Conservation (phyloP, 2,329 filamentous ascomycete genomes). For the Dothiorella sarmentorum region DNA sequence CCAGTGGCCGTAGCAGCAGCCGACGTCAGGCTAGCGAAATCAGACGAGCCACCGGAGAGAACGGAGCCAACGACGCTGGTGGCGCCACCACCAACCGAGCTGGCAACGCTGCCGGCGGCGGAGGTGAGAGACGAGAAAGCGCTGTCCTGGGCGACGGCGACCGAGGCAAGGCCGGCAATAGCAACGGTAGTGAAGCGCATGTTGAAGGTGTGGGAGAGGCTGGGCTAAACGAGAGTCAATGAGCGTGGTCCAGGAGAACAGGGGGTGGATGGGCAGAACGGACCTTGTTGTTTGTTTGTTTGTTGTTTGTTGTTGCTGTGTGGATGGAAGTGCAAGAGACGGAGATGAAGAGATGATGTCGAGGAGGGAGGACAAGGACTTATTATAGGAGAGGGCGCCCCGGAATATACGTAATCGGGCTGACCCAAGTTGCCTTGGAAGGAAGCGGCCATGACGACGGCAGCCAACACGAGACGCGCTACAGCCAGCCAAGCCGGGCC, state of each 20-base stretch:
- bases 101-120: neutral
- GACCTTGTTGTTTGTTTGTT: no score
- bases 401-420: slow-evolving; percentile 1
- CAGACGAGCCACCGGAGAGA: neutral
- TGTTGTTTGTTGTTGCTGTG: no score
- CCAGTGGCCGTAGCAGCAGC: slow-evolving; percentile 13
- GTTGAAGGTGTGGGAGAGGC: neutral
- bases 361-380: neutral
- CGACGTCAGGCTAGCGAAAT: slow-evolving; percentile 10
- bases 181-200: slow-evolving; percentile 17
- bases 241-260: neutral
- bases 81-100: neutral
- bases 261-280: neutral
- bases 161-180: slow-evolving; percentile 3
- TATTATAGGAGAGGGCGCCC: slow-evolving; percentile 7
- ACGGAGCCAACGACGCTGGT: neutral
- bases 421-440: slow-evolving; percentile 1
- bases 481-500: neutral
- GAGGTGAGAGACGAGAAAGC: slow-evolving; percentile 10
- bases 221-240: neutral
- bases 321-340: neutral
- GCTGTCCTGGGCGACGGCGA: slow-evolving; percentile 16
- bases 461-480: slow-evolving; percentile 11
- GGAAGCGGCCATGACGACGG: neutral
- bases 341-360: neutral